Conservation (phyloP, 2,329 filamentous ascomycete genomes). For the Cladosporium phlei region DNA sequence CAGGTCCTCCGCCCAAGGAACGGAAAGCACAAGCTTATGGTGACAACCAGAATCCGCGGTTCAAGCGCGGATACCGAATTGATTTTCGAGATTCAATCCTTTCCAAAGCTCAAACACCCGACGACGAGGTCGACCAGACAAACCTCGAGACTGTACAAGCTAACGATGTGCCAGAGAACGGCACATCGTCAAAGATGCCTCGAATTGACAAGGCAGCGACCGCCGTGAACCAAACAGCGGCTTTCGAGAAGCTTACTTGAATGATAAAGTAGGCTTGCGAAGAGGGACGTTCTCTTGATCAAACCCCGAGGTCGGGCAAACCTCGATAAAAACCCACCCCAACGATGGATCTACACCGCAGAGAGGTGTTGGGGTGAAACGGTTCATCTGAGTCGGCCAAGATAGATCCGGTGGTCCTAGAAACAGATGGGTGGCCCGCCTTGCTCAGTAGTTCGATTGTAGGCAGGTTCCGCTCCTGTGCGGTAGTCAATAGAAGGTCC, state of each 20-base stretch:
- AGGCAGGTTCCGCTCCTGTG: neutral
- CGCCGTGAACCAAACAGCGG: neutral
- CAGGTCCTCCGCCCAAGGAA: neutral
- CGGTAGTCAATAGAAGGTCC: neutral
- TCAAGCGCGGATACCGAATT: neutral
- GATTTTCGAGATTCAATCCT: neutral
- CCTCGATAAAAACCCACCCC: conserved; percentile 5
- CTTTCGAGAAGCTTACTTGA: neutral
- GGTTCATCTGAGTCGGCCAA: conserved; percentile 5
- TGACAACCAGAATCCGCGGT: neutral
- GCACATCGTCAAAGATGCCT: too few species aligned
- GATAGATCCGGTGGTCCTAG: conserved; percentile 8
- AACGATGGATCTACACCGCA: conserved; percentile 7
- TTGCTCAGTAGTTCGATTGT: neutral
- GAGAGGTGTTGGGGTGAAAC: conserved; percentile 7
- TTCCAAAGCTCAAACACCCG: neutral
- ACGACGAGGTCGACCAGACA: too few species aligned
- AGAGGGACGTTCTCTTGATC: neutral
- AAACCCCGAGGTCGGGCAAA: conserved; percentile 4
- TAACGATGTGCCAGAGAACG: too few species aligned
- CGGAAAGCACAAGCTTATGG: neutral
- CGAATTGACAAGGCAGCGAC: too few species aligned
- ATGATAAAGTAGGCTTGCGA: neutral
- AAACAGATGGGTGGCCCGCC: too few species aligned
- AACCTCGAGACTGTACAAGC: too few species aligned